Evolutionary conservation across 1,139 yeast genomes (phyloP).

Genomic region (Pneumocystis wakefieldiae): DNA sequence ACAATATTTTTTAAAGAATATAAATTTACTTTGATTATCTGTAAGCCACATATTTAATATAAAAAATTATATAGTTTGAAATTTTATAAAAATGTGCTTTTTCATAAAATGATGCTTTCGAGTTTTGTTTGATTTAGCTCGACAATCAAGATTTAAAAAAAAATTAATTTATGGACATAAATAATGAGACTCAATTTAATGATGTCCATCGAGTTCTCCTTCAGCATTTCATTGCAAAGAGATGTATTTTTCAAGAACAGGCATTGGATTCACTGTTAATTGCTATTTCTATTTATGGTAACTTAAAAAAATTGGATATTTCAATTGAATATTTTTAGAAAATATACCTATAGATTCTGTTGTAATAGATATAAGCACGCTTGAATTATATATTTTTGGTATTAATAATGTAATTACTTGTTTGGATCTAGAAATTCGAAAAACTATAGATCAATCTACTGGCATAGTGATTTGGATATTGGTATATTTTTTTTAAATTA

Average conservation of each 20-base stretch:
- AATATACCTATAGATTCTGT: not conserved
- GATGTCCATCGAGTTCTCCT: not conserved
- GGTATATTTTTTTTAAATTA: not conserved
- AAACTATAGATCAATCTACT: not conserved
- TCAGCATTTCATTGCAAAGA: not conserved
- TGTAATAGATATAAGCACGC: not conserved
- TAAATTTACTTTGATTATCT: slow-evolving; percentile 9
- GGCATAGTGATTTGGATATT: not conserved
- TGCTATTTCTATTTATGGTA: not conserved
- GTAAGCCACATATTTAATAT: slow-evolving; percentile 9
- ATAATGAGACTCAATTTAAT: not conserved
- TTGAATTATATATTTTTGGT: not conserved
- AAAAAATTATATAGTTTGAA: not conserved
- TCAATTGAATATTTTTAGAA: not conserved
- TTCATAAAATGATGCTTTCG: not conserved
- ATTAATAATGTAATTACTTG: not conserved
- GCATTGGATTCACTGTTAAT: not conserved
- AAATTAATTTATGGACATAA: not conserved
- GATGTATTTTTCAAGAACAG: not conserved
- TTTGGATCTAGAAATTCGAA: slow-evolving; percentile 1
- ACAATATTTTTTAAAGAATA: not conserved
- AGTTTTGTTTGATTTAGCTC: not conserved
- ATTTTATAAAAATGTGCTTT: not conserved
- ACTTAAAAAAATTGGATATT: not conserved
- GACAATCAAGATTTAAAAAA: not conserved